These are phyloP conservation scores for Rubus parviflorus DNA, from an alignment of 306 rosid genomes.

Conservation along the genomic window DNA sequence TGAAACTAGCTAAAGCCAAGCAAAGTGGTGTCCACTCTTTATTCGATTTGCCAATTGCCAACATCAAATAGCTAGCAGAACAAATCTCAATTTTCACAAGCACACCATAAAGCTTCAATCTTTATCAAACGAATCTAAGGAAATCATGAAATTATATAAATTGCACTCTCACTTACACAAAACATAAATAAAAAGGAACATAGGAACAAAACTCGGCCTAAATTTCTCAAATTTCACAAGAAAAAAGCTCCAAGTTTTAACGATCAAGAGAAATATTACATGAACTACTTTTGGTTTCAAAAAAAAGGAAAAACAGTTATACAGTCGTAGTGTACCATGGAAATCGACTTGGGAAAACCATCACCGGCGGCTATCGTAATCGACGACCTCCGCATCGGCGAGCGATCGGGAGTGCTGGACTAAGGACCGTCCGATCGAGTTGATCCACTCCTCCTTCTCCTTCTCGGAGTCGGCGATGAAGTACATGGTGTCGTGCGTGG, in stretches of 20 bases:
- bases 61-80: background rate
- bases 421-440: constrained; percentile 51
- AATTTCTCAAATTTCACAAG: background rate
- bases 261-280: constrained; percentile 5
- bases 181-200: background rate
- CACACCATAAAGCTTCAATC: background rate
- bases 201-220: background rate
- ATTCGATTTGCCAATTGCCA: background rate
- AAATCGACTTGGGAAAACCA: background rate
- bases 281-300: background rate
- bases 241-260: background rate
- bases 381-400: constrained; percentile 50
- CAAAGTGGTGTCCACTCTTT: background rate
- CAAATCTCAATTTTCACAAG: background rate
- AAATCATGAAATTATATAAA: background rate
- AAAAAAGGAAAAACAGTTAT: background rate
- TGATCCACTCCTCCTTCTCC: constrained; percentile 65
- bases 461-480: constrained; percentile 64
- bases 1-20: background rate
- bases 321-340: background rate
- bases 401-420: constrained; percentile 56
- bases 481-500: constrained; percentile 50
- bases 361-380: constrained; percentile 46
- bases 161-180: background rate
- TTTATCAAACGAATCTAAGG: background rate